Conservation (phyloP, 352 stramenopile species). For the Elongisporangium undulatum region DNA sequence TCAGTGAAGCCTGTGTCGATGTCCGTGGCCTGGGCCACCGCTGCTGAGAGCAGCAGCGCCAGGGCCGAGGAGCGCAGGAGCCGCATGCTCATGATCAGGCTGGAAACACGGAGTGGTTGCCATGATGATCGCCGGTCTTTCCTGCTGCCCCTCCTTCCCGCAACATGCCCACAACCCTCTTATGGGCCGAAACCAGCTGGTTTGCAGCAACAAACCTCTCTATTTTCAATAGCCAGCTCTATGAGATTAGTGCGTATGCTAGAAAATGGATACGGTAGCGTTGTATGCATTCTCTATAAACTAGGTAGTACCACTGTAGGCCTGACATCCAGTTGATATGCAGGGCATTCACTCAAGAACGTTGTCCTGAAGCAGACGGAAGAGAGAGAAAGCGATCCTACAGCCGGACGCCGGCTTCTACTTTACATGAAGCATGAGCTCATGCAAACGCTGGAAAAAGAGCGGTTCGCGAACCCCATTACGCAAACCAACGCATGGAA, state of each 20-base stretch:
- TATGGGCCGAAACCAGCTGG: background rate
- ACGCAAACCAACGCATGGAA: background rate
- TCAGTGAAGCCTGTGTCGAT: constrained; percentile 63
- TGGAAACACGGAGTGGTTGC: background rate
- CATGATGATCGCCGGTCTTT: background rate
- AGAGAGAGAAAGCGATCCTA: background rate
- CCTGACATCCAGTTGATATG: background rate
- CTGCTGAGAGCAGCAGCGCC: constrained; percentile 1
- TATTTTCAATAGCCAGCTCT: background rate
- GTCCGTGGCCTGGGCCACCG: constrained; percentile 16
- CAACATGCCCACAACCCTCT: background rate
- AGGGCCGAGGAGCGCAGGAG: background rate
- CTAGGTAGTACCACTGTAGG: background rate
- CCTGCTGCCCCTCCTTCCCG: background rate
- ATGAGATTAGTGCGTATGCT: background rate
- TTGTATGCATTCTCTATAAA: background rate
- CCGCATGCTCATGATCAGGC: background rate
- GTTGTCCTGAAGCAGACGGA: background rate
- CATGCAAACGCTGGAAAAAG: background rate
- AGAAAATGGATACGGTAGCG: too few species aligned
- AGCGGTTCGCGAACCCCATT: background rate
- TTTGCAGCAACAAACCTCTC: background rate
- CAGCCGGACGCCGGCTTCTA: background rate
- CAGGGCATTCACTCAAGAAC: background rate
- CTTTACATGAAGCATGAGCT: background rate